Evolutionary conservation across 495 filamentous ascomycete genomes (phyloP), one percentile per base, ranked within the genome.

Genomic region (Talaromyces thailandensis): DNA sequence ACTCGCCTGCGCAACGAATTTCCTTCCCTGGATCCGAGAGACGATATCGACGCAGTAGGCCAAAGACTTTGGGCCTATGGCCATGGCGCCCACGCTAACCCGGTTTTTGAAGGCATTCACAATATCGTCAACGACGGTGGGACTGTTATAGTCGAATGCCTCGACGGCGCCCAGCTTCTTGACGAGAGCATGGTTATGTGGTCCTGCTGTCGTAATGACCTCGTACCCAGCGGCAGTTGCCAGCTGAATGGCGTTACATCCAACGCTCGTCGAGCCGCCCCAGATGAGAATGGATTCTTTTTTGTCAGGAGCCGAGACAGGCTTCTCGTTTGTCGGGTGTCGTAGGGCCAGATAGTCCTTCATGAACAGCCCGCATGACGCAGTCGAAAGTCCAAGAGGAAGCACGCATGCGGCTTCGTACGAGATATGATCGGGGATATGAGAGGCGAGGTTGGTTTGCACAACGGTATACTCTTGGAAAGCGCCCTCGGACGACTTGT

Each of bases 211-310:
- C n/a, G 72, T 75, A 58, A 77, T 80, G 6, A 82, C 73, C 1
- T 65, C 71, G 52, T 75, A 79, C 4, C 81, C 80, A 5, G 77
- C 23, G 3, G 65, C 35, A 35, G 66, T 72, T 1, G 76, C 79
- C 4, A 67, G 51, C 60, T 83, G 81, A 11, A 84, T 65, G 1
- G 73, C 68, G 28, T 69, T 61, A 9, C 64, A 70, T 0, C 79
- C 79, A 4, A 82, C 68, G 58, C 74, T 81, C 55, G 72, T 76
- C 50, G 77, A 67, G 3, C 68, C 82, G 1, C 81, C 82, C 81
- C 80, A 83, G 56, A 82, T 64, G 18, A 81, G 64, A 16, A 78
- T 26, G 12, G 29, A 6, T 26, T 60, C 23, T 3, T 26, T 26
- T 21, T 55, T 55, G 51, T 28, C 25, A 21, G 51, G 51, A 18